Evolutionary conservation across 2,329 filamentous ascomycete genomes (phyloP), one percentile per base, ranked within the genome.

Genomic region (Pseudogymnoascus sp.): DNA sequence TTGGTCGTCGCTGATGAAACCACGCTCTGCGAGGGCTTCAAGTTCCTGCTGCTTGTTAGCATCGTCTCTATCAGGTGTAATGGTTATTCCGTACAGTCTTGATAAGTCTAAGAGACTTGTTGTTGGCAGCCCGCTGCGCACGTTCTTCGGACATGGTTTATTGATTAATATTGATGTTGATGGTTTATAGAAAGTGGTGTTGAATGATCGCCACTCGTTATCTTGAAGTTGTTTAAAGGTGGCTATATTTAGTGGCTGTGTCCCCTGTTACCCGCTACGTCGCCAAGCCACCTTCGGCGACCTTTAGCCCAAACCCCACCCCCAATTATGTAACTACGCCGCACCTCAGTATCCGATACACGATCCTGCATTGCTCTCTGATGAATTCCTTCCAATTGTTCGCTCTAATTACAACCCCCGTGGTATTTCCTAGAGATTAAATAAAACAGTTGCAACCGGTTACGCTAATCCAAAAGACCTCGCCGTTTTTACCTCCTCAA

Each of bases 21-120:
- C 87, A 70, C 88, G 85, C 73, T 96, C 92, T 67, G 90, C 83
- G 64, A 97, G 89, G 67, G 86, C 89, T 75, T 96, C 91, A 63
- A 97, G 88, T 78, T 97, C 92, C 92, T 96, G 67, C 35, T 8
- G 4, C 39, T n/a, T 43, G 50, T 67, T 62, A 69, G 68, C 35
- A 63, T 14, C 12, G 20, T 30, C 22, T 32, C 18, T 20, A 16
- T 43, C 16, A 14, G 32, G 1, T n/a, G 32, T 22, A 59, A 16
- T 37, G 7, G 16, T 47, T 12, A 16, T 12, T 35, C 62, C 67
- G 39, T 66, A 71, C 71, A 67, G 70, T 72, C 64, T 73, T 73
- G 61, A 73, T 73, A 35, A 67, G 71, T 25, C 71, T 65, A 28
- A 73, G 64, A 54, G 69, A 71, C 58, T 67, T 62, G 62, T 73